These are phyloP conservation scores for Tolypocladium endophyticum DNA, from an alignment of 2,329 filamentous ascomycete genomes.

Conservation along the genomic window DNA sequence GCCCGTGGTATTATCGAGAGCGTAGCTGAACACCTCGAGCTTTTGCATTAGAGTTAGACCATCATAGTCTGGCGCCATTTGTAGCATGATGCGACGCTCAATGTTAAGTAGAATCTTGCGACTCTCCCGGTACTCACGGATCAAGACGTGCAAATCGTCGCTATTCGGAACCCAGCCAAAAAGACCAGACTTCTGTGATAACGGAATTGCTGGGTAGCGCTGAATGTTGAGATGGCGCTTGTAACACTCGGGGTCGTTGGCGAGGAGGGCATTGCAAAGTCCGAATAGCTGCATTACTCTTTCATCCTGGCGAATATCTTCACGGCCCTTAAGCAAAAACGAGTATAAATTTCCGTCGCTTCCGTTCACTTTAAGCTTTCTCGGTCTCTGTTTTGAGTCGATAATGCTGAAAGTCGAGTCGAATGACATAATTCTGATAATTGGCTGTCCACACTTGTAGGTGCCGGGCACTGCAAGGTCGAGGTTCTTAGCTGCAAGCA, in stretches of 20 bases:
- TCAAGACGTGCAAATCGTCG: conserved; percentile 90
- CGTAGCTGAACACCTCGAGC: conserved; percentile 97
- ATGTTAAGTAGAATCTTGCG: conserved; percentile 97
- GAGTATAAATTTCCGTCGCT: conserved; percentile 83
- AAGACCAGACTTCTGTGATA: conserved; percentile 92
- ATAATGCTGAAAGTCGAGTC: conserved; percentile 86
- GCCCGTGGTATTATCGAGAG: conserved; percentile 96
- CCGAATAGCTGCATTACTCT: conserved; percentile 99
- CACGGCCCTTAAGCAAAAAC: conserved; percentile 90
- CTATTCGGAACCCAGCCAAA: conserved; percentile 96
- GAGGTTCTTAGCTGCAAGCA: conserved; percentile 75
- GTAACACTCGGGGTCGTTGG: conserved; percentile 89
- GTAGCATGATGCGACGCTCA: conserved; percentile 97
- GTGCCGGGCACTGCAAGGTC: conserved; percentile 94
- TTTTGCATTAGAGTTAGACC: conserved; percentile 99
- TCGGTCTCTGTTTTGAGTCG: conserved; percentile 88
- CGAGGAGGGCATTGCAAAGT: conserved; percentile 86
- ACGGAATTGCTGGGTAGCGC: conserved; percentile 84
- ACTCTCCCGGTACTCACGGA: conserved; percentile 93
- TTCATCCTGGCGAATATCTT: conserved; percentile 97
- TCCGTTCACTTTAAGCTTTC: conserved; percentile 78
- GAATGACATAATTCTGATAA: conserved; percentile 81
- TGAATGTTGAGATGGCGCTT: conserved; percentile 97
- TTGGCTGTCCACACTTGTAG: conserved; percentile 66
- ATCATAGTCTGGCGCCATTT: conserved; percentile 98